These are phyloP conservation scores for Tylopilus intermedius DNA, from an alignment of 768 basidiomycete species.

Conservation along the genomic window DNA sequence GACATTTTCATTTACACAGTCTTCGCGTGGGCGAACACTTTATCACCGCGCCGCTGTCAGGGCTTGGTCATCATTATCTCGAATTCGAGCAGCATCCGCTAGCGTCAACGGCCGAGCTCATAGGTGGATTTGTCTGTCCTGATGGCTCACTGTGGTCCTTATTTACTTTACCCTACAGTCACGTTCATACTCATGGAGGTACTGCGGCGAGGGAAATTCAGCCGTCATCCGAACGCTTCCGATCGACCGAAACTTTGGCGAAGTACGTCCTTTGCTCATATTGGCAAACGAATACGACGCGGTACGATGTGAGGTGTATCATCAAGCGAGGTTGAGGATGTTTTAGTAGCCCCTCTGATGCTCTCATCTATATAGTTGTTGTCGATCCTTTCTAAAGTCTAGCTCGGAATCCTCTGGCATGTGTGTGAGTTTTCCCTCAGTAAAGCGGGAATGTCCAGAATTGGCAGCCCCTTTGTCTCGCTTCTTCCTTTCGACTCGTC, in stretches of 20 bases:
- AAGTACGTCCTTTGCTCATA: conserved; percentile 21
- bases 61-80: conserved; percentile 54
- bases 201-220: conserved; percentile 54
- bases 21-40: conserved; percentile 43
- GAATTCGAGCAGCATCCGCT: conserved; percentile 49
- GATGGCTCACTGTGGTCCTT: not conserved
- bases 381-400: not conserved
- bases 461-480: conserved; percentile 20
- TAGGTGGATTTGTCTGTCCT: conserved; percentile 30
- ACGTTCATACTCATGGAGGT: conserved; percentile 65
- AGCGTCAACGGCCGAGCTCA: conserved; percentile 48
- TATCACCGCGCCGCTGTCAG: conserved; percentile 47
- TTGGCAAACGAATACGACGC: conserved; percentile 32
- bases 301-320: conserved; percentile 23
- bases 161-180: conserved; percentile 33
- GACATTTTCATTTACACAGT: conserved; percentile 47
- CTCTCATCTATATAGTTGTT: conserved; percentile 2
- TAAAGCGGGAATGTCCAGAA: conserved; percentile 10
- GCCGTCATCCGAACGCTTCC: conserved; percentile 43
- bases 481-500: not conserved
- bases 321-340: not conserved
- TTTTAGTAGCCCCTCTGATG: conserved; percentile 1
- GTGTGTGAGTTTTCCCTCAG: not conserved
- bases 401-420: not conserved
- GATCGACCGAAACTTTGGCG: conserved; percentile 48